Conservation (phyloP, 2,329 filamentous ascomycete species). For the Fusarium scirpi region DNA sequence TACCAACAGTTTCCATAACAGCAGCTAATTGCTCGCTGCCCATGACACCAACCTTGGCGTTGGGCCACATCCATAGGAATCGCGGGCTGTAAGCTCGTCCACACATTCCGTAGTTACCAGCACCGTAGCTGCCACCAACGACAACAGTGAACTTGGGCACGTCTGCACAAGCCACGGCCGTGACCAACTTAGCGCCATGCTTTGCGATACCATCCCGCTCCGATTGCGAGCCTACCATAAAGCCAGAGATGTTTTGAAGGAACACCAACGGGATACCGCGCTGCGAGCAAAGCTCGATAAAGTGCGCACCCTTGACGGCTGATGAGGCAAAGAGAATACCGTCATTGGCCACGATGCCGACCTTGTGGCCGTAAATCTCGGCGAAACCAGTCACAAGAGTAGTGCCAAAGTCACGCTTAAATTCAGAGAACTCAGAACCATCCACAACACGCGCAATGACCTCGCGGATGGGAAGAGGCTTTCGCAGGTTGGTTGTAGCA, state of each 20-base stretch:
- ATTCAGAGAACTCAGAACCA: constrained; percentile 89
- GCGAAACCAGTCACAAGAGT: constrained; percentile 95
- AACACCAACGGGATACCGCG: constrained; percentile 91
- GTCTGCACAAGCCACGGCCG: constrained; percentile 91
- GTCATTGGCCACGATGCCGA: constrained; percentile 95
- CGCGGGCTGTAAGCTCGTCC: constrained; percentile 92
- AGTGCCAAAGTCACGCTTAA: constrained; percentile 90
- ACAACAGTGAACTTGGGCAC: constrained; percentile 98
- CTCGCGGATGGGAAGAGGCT: constrained; percentile 86
- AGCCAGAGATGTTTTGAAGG: constrained; percentile 95
- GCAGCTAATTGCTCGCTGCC: constrained; percentile 89
- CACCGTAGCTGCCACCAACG: constrained; percentile 91
- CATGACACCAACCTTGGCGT: constrained; percentile 97
- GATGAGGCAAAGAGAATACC: constrained; percentile 93
- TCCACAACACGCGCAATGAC: constrained; percentile 95
- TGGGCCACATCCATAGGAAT: constrained; percentile 97
- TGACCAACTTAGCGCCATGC: constrained; percentile 96
- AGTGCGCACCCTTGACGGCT: constrained; percentile 93
- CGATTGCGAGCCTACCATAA: constrained; percentile 96
- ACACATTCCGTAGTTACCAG: constrained; percentile 99
- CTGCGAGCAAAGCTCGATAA: constrained; percentile 93
- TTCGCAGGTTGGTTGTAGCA: constrained; percentile 88
- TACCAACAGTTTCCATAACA: constrained; percentile 95
- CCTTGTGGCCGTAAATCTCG: constrained; percentile 86
- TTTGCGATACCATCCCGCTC: constrained; percentile 97